Percentiles rank a stretch among this genome's conserved stretches.
phyloP scores from a whole-genome alignment of 139 green algal species.

The Chlorella sorokiniana region DNA sequence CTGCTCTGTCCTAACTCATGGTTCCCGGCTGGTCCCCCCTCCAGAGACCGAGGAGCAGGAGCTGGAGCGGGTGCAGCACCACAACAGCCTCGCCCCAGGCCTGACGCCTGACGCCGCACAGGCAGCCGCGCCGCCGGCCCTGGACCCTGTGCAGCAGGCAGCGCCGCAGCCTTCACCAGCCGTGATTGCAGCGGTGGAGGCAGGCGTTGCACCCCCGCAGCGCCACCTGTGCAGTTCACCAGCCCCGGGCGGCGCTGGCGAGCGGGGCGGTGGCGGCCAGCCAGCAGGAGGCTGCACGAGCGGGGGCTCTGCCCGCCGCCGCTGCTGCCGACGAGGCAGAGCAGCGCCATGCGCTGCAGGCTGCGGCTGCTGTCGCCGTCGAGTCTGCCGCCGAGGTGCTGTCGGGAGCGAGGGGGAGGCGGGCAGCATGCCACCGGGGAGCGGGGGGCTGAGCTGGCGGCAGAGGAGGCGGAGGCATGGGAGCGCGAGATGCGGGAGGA shows the following conservation, averaged over 20 bases:
- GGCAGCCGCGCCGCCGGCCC: too few species aligned
- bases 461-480: neutral
- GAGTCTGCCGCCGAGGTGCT: neutral
- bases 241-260: neutral
- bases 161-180: neutral
- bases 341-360: neutral
- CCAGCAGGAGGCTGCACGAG: neutral
- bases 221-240: neutral
- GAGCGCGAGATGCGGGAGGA: neutral
- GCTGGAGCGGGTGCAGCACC: slow-evolving; percentile 23
- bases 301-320: neutral
- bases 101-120: too few species aligned
- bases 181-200: neutral
- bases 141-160: too few species aligned
- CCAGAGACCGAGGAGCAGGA: slow-evolving; percentile 31
- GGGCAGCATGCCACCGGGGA: neutral
- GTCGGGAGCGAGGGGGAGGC: neutral
- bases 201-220: neutral
- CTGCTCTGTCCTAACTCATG: neutral
- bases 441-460: neutral
- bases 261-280: neutral
- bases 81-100: neutral
- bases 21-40: neutral
- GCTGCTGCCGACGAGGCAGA: neutral
- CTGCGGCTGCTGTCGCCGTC: neutral